A percentile compares a stretch with the other conserved stretches of the same genome.
phyloP scores from a whole-genome alignment of 108 stramenopile species.

The Cyclotella cryptica region DNA sequence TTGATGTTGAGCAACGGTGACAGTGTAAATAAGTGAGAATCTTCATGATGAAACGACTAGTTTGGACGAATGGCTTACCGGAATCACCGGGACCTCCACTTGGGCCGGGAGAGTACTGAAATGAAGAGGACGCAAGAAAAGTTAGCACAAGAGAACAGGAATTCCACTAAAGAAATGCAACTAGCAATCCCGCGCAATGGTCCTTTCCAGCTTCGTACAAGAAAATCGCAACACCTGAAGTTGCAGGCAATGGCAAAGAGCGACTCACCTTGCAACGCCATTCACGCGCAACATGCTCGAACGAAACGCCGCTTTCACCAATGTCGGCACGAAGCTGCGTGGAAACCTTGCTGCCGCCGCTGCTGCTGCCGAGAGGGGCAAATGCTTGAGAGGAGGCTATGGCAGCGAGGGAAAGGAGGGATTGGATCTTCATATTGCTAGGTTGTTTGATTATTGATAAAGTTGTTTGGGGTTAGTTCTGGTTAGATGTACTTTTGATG shows the following conservation, averaged over 20 bases:
- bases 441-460: no score
- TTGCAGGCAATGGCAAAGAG: not conserved
- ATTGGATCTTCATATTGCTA: conserved; percentile 29
- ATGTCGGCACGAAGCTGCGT: conserved; percentile 43
- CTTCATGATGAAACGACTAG: conserved; percentile 25
- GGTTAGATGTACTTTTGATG: no score
- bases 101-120: conserved; percentile 41
- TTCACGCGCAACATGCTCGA: conserved; percentile 78
- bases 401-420: conserved; percentile 16
- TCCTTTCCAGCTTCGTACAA: no score
- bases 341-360: not conserved
- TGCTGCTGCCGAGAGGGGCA: conserved; percentile 14
- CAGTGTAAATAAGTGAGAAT: not conserved
- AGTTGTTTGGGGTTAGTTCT: no score
- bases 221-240: not conserved
- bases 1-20: not conserved
- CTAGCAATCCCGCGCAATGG: no score
- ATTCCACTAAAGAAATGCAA: not conserved
- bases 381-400: conserved; percentile 33
- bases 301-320: conserved; percentile 64
- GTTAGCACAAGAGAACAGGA: not conserved
- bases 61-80: not conserved
- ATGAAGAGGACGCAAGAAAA: not conserved
- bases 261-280: conserved; percentile 83
- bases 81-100: conserved; percentile 58